A percentile compares a stretch with the other conserved stretches of the same genome.
phyloP scores from a whole-genome alignment of 108 stramenopile genomes.

The Conticribra guillardii region DNA sequence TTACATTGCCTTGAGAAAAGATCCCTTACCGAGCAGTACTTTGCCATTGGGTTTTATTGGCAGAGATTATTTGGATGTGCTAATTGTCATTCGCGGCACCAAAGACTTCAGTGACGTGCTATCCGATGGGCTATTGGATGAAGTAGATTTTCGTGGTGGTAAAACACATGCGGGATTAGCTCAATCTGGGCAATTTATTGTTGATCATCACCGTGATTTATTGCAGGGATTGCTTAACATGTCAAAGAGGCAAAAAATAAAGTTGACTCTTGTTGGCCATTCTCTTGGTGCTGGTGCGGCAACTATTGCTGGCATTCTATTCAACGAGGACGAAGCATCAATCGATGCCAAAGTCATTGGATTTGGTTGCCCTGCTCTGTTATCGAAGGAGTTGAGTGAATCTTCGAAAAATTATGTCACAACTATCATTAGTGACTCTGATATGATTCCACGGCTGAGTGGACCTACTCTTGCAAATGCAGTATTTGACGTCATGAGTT shows the following conservation, averaged over 20 bases:
- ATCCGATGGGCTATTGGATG: slow-evolving; percentile 39
- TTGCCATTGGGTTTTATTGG: background rate
- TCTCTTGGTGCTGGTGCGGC: slow-evolving; percentile 54
- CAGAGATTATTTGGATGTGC: slow-evolving; percentile 25
- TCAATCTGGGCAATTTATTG: slow-evolving; percentile 32
- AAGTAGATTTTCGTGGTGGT: slow-evolving; percentile 29
- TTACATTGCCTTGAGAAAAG: slow-evolving; percentile 29
- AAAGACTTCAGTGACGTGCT: slow-evolving; percentile 44
- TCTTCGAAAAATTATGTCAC: slow-evolving; percentile 24
- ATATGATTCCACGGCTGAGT: slow-evolving; percentile 48
- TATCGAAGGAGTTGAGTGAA: slow-evolving; percentile 37
- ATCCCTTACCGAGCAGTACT: background rate
- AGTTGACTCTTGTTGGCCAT: slow-evolving; percentile 46
- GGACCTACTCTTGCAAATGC: slow-evolving; percentile 38
- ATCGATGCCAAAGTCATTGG: slow-evolving; percentile 42
- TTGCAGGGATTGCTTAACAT: slow-evolving; percentile 22
- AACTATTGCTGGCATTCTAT: slow-evolving; percentile 45
- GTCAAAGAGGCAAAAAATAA: slow-evolving; percentile 4
- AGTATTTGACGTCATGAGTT: slow-evolving; percentile 34
- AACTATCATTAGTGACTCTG: slow-evolving; percentile 52
- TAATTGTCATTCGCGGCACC: slow-evolving; percentile 45
- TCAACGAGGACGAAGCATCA: slow-evolving; percentile 20
- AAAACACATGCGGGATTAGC: slow-evolving; percentile 43
- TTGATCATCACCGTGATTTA: slow-evolving; percentile 5
- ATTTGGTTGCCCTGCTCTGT: slow-evolving; percentile 50